Evolutionary conservation across 139 green algal genomes (phyloP), one percentile per base, ranked within the genome.

Genomic region (Haematococcus lacustris): DNA sequence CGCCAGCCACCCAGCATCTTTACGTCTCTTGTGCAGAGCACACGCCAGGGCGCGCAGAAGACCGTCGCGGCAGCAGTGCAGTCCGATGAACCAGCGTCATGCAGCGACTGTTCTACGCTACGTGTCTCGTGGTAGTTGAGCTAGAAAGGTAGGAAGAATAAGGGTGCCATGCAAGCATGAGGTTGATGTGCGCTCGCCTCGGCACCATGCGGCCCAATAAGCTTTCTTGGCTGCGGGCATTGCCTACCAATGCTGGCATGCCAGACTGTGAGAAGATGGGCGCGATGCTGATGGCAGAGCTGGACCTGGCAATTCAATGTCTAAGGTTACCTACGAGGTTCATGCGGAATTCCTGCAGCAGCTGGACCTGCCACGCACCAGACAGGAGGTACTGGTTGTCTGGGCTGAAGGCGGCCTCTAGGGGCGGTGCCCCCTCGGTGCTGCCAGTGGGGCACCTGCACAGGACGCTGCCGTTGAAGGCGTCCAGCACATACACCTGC

Each of bases 401-500:
- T 13, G 90, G 80, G 23, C 80, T 93, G 76, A 97, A 90, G 59
- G 71, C 84, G 3, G 91, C 88, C 75, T 96, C 81, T 60, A 93
- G 75, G 0, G 85, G 72, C 1, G 70, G 63, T 0, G 75, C 75
- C 0, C 80, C 83, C 47, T 88, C 83, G 3, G 82, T 76, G 28
- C 81, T 73, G 33, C 86, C 83, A 28, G 80, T 92, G 41, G 63
- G 9, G 28, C 88, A 85, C 40, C 66, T 66, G 59, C 53, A 43
- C 41, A 81, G 26, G 43, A 85, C 51, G 28, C 33, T 66, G 51
- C 87, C 87, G 43, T 78, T 81, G 76, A 91, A 98, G 0, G 91
- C 89, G 72, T 98, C 91, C 37, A 98, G 68, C 21, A 97, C 41
- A 61, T 94, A 91, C 3, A 94, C 83, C 37, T 76, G 73, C n/a